Conservation (phyloP, 495 filamentous ascomycete species). For the Aspergillus sclerotiicarbonarius region DNA sequence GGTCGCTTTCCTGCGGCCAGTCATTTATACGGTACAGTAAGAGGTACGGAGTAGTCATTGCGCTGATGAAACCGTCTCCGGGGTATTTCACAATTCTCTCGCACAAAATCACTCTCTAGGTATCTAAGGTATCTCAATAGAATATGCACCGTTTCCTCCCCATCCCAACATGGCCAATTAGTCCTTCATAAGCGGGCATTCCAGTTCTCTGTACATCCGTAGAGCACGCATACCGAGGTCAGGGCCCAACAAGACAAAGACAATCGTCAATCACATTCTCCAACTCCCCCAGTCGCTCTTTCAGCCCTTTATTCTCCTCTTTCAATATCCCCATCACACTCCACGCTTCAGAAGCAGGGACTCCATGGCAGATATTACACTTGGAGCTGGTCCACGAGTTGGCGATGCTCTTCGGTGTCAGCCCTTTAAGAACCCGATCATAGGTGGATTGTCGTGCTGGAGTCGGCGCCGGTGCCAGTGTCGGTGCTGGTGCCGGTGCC, state of each 20-base stretch:
- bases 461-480: conserved; percentile 5
- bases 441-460: conserved; percentile 39
- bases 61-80: no score
- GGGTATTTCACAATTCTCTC: neutral
- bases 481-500: conserved; percentile 4
- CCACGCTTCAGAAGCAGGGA: conserved; percentile 66
- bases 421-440: conserved; percentile 42
- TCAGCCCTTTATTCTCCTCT: conserved; percentile 70
- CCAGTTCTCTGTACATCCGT: neutral
- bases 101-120: neutral
- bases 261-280: conserved; percentile 71
- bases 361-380: conserved; percentile 61
- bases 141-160: neutral
- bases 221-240: conserved; percentile 1
- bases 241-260: conserved; percentile 59
- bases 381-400: conserved; percentile 38
- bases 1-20: conserved; percentile 31
- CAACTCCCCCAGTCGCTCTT: conserved; percentile 62
- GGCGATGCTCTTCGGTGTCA: conserved; percentile 35
- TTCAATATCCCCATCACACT: conserved; percentile 65
- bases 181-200: neutral
- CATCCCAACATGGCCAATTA: neutral
- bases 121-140: conserved; percentile 8
- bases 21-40: neutral
- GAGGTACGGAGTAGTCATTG: no score